Percentiles rank a stretch among this genome's conserved stretches.
phyloP scores from a whole-genome alignment of 2,329 filamentous ascomycete genomes.

The Shiraia bambusicola region DNA sequence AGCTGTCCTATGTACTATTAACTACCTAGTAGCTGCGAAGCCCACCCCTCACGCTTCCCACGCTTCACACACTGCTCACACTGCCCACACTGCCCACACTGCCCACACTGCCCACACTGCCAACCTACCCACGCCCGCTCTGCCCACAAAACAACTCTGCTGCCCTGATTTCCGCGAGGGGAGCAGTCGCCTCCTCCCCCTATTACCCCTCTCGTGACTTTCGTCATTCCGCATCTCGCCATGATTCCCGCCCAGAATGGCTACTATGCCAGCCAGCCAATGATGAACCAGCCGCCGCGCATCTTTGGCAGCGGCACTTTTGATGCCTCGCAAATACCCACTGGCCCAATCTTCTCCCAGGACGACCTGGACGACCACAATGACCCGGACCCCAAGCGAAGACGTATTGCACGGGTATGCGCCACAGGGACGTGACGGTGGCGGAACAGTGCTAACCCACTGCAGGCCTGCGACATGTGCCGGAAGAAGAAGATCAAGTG shows the following conservation, averaged over 20 bases:
- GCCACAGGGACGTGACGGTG: constrained; percentile 2
- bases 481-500: constrained; percentile 97
- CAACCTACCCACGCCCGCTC: constrained; percentile 10
- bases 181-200: constrained; percentile 11
- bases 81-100: too few relatives aligned
- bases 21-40: neutral
- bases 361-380: constrained; percentile 55
- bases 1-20: neutral
- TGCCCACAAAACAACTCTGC: constrained; percentile 27
- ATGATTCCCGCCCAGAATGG: constrained; percentile 39
- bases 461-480: constrained; percentile 91
- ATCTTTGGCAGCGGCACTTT: constrained; percentile 43
- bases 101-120: too few relatives aligned
- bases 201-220: neutral
- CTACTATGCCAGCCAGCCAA: constrained; percentile 39
- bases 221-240: constrained; percentile 6
- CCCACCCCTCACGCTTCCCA: constrained; percentile 9
- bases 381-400: constrained; percentile 77
- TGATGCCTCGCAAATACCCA: constrained; percentile 41
- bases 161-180: constrained; percentile 14
- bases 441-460: constrained; percentile 22
- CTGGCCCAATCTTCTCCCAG: constrained; percentile 49
- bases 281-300: constrained; percentile 44
- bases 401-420: constrained; percentile 80
- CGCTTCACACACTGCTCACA: too few relatives aligned